phyloP scores from a whole-genome alignment of 176 grass and related monocot genomes.

The Juncus inflexus region DNA sequence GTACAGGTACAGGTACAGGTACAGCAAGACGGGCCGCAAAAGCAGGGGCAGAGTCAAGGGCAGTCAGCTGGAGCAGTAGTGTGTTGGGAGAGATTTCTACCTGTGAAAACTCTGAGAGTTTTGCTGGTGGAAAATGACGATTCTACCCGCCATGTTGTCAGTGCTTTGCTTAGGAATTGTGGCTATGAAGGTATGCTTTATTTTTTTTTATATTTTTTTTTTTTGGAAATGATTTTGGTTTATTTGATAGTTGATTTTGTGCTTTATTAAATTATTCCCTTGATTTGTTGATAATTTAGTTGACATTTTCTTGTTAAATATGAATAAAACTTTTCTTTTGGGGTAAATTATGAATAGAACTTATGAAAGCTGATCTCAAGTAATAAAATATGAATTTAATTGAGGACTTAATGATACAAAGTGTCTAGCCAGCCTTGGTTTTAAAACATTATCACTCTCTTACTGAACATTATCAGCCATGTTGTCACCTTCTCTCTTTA shows the following conservation, averaged over 20 bases:
- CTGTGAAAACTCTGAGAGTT: slow-evolving; percentile 58
- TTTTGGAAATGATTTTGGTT: neutral
- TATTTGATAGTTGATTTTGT: neutral
- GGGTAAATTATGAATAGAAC: too few species aligned
- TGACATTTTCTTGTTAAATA: too few species aligned
- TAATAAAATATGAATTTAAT: too few species aligned
- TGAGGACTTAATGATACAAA: too few species aligned
- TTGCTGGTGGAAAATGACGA: slow-evolving; percentile 82
- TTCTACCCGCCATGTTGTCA: slow-evolving; percentile 76
- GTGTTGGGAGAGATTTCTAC: slow-evolving; percentile 78
- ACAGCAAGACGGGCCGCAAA: slow-evolving; percentile 31
- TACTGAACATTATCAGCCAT: too few species aligned
- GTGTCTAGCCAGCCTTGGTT: too few species aligned
- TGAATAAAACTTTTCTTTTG: too few species aligned
- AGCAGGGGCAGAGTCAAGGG: slow-evolving; percentile 36
- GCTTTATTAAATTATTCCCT: neutral
- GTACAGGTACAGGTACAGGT: neutral
- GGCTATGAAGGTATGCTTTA: slow-evolving; percentile 72
- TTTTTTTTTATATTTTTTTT: neutral
- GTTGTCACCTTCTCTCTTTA: too few species aligned
- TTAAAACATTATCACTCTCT: too few species aligned
- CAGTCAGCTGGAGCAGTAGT: slow-evolving; percentile 28
- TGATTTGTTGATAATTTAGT: too few species aligned
- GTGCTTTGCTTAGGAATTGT: slow-evolving; percentile 75
- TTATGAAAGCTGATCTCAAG: too few species aligned